Conservation (phyloP, 768 basidiomycete genomes). For the Rhodotorula babjevae region DNA sequence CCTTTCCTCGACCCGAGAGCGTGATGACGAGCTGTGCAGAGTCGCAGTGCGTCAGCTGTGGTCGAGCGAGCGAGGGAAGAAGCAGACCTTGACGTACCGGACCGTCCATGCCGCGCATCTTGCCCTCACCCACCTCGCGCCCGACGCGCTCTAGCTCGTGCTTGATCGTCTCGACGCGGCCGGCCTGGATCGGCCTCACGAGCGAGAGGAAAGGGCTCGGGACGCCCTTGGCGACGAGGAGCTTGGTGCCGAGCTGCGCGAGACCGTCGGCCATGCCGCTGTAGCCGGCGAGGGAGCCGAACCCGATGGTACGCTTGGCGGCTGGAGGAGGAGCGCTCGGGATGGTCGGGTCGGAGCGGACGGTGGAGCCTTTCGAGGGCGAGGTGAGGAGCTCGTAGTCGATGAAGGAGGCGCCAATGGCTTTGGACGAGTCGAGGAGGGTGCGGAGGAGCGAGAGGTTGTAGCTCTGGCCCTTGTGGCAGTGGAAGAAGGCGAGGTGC, state of each 20-base stretch:
- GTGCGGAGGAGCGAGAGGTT: slow-evolving; percentile 70
- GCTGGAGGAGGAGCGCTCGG: neutral
- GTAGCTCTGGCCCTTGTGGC: slow-evolving; percentile 62
- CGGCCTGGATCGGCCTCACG: slow-evolving; percentile 71
- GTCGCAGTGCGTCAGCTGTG: neutral
- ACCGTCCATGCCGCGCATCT: slow-evolving; percentile 59
- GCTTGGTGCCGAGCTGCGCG: slow-evolving; percentile 67
- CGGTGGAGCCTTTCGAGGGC: slow-evolving; percentile 49
- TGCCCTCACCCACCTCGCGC: slow-evolving; percentile 54
- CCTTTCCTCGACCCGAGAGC: slow-evolving; percentile 65
- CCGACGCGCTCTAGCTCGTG: slow-evolving; percentile 59
- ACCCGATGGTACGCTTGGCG: slow-evolving; percentile 70
- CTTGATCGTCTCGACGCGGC: slow-evolving; percentile 58
- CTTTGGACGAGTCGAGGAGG: slow-evolving; percentile 35
- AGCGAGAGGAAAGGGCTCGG: slow-evolving; percentile 78
- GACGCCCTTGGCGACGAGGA: slow-evolving; percentile 66
- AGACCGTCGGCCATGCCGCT: slow-evolving; percentile 80
- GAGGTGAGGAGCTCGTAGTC: slow-evolving; percentile 79
- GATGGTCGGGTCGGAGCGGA: neutral
- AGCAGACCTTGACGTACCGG: slow-evolving; percentile 57
- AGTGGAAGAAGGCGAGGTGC: slow-evolving; percentile 75
- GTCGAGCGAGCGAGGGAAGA: too few relatives aligned
- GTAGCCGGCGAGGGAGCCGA: slow-evolving; percentile 81
- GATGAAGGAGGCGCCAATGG: slow-evolving; percentile 53
- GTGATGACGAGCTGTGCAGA: slow-evolving; percentile 11